phyloP scores from a whole-genome alignment of 305 asterid genomes.

The Fraxinus paxiana region DNA sequence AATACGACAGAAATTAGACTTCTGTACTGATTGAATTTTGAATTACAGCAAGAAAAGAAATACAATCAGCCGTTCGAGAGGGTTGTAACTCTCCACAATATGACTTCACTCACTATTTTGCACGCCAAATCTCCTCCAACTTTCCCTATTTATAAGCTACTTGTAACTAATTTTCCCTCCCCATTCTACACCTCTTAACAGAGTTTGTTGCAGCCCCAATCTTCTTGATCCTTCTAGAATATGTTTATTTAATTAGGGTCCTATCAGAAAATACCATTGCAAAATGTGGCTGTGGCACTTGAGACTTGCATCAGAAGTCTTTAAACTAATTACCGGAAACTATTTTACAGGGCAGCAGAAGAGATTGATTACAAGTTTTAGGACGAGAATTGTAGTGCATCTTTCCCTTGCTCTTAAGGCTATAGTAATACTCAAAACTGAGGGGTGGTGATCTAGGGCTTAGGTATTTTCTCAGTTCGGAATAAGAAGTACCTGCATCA shows the following conservation, averaged over 20 bases:
- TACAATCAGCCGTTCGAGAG: background rate
- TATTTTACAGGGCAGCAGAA: background rate
- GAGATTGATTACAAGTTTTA: background rate
- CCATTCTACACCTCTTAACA: background rate
- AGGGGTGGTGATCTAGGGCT: background rate
- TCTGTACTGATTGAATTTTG: background rate
- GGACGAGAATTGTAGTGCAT: background rate
- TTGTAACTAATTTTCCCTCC: background rate
- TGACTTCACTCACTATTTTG: background rate
- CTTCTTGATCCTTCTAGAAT: background rate
- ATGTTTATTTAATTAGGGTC: too few relatives aligned
- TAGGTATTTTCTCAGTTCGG: background rate
- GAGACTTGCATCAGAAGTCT: slow-evolving; percentile 13
- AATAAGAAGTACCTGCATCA: slow-evolving; percentile 48
- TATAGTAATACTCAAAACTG: background rate
- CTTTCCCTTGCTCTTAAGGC: background rate
- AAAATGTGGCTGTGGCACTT: background rate
- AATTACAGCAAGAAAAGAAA: background rate
- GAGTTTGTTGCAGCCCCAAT: background rate
- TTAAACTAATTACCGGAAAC: background rate
- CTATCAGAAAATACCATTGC: background rate
- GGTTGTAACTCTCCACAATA: background rate
- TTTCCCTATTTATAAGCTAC: background rate
- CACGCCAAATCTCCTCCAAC: background rate
- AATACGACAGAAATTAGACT: background rate